phyloP scores from a whole-genome alignment of 257 asterid genomes.

The Jaltomata sinuosa region DNA sequence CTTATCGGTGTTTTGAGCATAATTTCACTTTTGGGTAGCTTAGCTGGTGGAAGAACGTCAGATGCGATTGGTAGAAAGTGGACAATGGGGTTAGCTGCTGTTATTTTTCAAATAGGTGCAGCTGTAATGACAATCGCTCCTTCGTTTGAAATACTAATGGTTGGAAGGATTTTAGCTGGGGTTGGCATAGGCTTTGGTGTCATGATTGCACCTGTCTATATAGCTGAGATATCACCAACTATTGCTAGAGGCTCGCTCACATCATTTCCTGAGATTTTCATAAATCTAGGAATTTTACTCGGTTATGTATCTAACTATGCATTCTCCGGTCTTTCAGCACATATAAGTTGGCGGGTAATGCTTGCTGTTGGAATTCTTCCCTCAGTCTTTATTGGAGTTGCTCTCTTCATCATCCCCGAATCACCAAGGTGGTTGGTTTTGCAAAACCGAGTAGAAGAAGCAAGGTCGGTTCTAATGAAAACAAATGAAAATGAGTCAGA shows the following conservation, averaged over 20 bases:
- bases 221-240: conserved; percentile 89
- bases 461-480: conserved; percentile 55
- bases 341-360: conserved; percentile 81
- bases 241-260: conserved; percentile 67
- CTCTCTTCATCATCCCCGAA: conserved; percentile 71
- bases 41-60: conserved; percentile 75
- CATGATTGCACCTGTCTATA: conserved; percentile 90
- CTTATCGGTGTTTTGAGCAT: conserved; percentile 75
- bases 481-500: conserved; percentile 70
- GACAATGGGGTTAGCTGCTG: conserved; percentile 91
- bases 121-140: conserved; percentile 75
- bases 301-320: conserved; percentile 86
- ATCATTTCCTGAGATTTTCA: conserved; percentile 87
- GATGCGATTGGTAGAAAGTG: conserved; percentile 87
- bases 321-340: conserved; percentile 62
- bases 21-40: conserved; percentile 75
- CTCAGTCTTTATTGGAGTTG: conserved; percentile 62
- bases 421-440: conserved; percentile 86
- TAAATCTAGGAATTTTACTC: conserved; percentile 73
- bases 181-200: conserved; percentile 86
- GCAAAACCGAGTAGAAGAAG: conserved; percentile 65
- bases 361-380: conserved; percentile 85
- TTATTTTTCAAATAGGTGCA: conserved; percentile 73
- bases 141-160: conserved; percentile 49
- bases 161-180: conserved; percentile 75